Conservation (phyloP, 2,329 filamentous ascomycete species). For the Pezicula radicicola region DNA sequence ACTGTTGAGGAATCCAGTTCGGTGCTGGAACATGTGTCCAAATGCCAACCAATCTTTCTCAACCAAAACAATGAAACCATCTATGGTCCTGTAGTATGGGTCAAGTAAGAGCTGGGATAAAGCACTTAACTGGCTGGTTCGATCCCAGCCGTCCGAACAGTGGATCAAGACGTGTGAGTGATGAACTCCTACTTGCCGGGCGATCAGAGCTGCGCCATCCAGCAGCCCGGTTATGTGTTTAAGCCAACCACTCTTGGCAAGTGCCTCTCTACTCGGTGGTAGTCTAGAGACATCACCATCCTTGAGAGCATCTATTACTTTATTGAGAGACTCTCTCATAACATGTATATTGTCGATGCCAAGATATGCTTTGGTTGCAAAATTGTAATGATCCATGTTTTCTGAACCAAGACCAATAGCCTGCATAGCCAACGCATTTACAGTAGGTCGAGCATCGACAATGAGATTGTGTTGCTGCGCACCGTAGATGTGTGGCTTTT, state of each 20-base stretch:
- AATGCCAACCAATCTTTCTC: constrained; percentile 99
- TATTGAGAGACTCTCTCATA: constrained; percentile 88
- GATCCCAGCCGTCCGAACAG: constrained; percentile 98
- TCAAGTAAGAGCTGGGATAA: constrained; percentile 91
- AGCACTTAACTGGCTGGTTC: constrained; percentile 90
- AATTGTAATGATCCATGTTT: constrained; percentile 96
- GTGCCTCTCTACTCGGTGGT: constrained; percentile 75
- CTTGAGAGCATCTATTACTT: constrained; percentile 85
- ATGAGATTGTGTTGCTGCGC: constrained; percentile 93
- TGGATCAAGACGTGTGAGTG: constrained; percentile 96
- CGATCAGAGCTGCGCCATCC: constrained; percentile 80
- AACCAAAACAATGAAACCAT: constrained; percentile 90
- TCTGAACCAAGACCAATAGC: constrained; percentile 90
- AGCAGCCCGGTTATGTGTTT: constrained; percentile 84
- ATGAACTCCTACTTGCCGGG: constrained; percentile 82
- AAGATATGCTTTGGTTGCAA: constrained; percentile 85
- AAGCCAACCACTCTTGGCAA: constrained; percentile 85
- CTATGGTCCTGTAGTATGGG: constrained; percentile 89
- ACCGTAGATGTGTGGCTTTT: constrained; percentile 72
- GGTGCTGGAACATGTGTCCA: constrained; percentile 93
- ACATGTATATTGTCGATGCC: constrained; percentile 99
- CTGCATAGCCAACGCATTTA: constrained; percentile 95
- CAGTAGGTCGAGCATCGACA: constrained; percentile 88
- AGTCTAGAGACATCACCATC: constrained; percentile 85
- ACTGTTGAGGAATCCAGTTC: constrained; percentile 82